Evolutionary conservation across 2,329 filamentous ascomycete genomes (phyloP), one percentile per base, ranked within the genome.

Genomic region (Penicillium freii): DNA sequence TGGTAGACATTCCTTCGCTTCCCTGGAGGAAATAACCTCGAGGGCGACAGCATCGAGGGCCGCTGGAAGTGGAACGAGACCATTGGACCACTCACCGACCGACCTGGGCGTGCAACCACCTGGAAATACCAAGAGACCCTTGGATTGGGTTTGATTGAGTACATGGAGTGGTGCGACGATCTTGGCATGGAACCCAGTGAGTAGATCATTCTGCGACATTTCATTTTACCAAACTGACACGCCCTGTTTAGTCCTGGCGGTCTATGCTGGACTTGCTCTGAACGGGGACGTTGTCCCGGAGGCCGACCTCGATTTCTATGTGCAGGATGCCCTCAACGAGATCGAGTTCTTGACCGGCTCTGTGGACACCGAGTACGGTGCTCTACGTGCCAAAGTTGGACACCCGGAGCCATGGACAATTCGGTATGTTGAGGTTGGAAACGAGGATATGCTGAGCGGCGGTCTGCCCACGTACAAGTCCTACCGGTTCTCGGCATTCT

Each of bases 401-500:
- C 82, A 87, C 63, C 80, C 84, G 0, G 78, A 84, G 57, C 86
- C 87, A 0, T 89, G 84, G 74, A 75, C 69, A 31, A 77, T 89
- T 48, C 76, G 81, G 11, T 86, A 82, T 63, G 83, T 89, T 54
- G 87, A 89, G 71, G 74, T 89, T 43, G 87, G 87, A 57, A 89
- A 89, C 68, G 87, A 89, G 68, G 87, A 89, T 64, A 83, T 82
- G 76, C 79, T 87, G 4, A 80, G 77, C 27, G 78, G 78, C 4
- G 81, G 79, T 0, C 77, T 81, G 5, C 81, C 77, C 69, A 71
- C 77, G 1, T 77, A 80, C 6, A 82, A 80, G 65, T 77, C 79
- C 49, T 79, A 82, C 57, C 81, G 86, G 4, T 87, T 87, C 68
- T 76, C 79, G 5, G 73, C 79, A 63, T 86, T 88, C 71, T 78